These are phyloP conservation scores for Colletotrichum aenigma DNA, from an alignment of 2,329 filamentous ascomycete genomes.

Conservation along the genomic window DNA sequence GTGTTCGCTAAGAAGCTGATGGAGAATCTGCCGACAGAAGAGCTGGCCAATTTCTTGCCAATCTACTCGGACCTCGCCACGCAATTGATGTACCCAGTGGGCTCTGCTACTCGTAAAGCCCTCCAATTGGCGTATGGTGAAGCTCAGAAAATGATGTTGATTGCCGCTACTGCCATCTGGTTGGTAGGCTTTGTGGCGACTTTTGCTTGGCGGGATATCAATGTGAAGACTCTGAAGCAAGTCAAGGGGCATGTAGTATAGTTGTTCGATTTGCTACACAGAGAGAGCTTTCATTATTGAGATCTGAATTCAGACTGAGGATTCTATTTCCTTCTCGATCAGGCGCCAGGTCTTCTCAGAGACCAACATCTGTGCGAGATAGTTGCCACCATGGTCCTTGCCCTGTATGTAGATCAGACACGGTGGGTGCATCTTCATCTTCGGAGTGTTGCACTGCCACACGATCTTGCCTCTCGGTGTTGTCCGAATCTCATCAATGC, in stretches of 20 bases:
- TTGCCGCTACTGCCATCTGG: neutral
- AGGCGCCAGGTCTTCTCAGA: neutral
- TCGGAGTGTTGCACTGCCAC: conserved; percentile 9
- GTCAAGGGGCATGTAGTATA: neutral
- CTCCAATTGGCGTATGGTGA: neutral
- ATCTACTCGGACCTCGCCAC: conserved; percentile 38
- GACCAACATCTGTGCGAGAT: conserved; percentile 9
- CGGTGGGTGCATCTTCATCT: conserved; percentile 3
- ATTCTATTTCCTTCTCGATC: neutral
- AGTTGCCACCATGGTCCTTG: conserved; percentile 6
- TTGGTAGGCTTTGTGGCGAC: neutral
- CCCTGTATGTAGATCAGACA: conserved; percentile 9
- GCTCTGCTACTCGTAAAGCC: neutral
- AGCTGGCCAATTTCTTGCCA: conserved; percentile 39
- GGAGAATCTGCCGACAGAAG: conserved; percentile 39
- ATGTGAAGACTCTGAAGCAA: neutral
- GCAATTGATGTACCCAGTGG: conserved; percentile 39
- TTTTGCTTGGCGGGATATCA: neutral
- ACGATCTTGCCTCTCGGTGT: conserved; percentile 8
- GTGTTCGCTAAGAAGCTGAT: conserved; percentile 40
- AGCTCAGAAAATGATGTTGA: neutral
- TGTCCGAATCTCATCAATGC: neutral
- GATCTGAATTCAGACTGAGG: neutral
- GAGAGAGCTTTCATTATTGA: neutral
- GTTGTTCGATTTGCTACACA: neutral